These are phyloP conservation scores for Globisporangium nodosum DNA, from an alignment of 352 stramenopile genomes.

Conservation along the genomic window DNA sequence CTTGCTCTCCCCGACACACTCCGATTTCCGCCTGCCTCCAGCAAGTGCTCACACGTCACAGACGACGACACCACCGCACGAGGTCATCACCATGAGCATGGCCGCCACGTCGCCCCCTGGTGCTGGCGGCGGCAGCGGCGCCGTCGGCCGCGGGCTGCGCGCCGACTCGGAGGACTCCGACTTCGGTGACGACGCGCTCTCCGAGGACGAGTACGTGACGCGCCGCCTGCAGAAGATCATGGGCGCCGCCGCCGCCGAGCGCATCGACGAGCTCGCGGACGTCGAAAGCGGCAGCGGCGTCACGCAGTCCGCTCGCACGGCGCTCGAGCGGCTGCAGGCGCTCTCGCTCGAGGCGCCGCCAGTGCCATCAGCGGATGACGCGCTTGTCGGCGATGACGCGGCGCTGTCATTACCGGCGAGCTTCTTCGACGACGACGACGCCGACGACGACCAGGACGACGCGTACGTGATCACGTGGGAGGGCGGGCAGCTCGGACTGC, in stretches of 20 bases:
- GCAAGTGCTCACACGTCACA: too few species aligned
- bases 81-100: neutral
- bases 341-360: constrained; percentile 26
- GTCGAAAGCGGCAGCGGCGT: neutral
- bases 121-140: neutral
- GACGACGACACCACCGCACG: too few species aligned
- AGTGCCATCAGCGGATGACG: constrained; percentile 7
- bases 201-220: constrained; percentile 40
- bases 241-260: constrained; percentile 16
- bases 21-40: neutral
- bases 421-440: constrained; percentile 26
- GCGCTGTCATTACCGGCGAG: neutral
- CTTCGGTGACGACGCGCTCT: constrained; percentile 45
- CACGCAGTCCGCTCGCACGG: constrained; percentile 17
- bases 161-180: constrained; percentile 33
- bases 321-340: constrained; percentile 52
- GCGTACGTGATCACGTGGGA: constrained; percentile 69
- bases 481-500: constrained; percentile 54
- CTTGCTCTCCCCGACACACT: neutral
- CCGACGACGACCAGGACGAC: constrained; percentile 57
- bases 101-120: neutral
- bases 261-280: constrained; percentile 15
- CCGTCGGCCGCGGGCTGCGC: constrained; percentile 6
- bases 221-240: constrained; percentile 51
- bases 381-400: neutral